Base-by-base conservation (phyloP, 129 eudicot genomes). In the Escallonia herrerae region DNA sequence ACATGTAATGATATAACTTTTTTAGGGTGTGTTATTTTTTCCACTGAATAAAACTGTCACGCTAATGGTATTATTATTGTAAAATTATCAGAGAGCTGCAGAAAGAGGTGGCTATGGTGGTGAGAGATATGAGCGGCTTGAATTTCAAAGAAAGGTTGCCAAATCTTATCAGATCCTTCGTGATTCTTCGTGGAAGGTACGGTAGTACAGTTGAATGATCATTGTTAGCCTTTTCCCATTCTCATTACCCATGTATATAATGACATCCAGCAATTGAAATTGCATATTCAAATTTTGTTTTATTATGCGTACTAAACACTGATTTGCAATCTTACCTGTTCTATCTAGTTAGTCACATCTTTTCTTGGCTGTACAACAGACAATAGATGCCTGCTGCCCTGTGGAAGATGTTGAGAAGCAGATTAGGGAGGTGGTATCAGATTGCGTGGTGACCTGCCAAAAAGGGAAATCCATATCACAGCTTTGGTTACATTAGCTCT, bases 21-120 rank as follows among this genome's bases (percentile, higher is more conserved):
- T 22, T 22, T 22, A 0, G 33, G 33, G 33, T 22, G 1, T 1
- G 33, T 22, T 22, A 22, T 22, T 22, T 22, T 1, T 1, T 22
- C 33, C 33, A 22, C 33, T 22, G 33, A 22, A 22, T 22, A 22
- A 7, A 8, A 8, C 56, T 64, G 58, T 63, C 52, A 13, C 3
- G 41, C 52, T 44, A 68, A 50, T 40, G 67, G 6, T 45, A 56
- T 37, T 22, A 63, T 50, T 33, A 8, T 8, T 48, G 58, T 50
- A 10, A 49, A 58, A 58, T 55, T 43, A 63, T 73, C 79, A 89
- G 97, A 84, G 78, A 84, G 99, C 99, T 66, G 89, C 99, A 15
- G 93, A 89, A 84, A 86, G 99, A 84, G 95, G 99, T 62, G 97
- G 97, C 42, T 94, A 94, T 63, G 99, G 99, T 47, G 95, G 83